Percentiles rank a stretch among this genome's conserved stretches.
Conservation (phyloP, 352 stramenopile species). For the Phytophthora kernoviae region DNA sequence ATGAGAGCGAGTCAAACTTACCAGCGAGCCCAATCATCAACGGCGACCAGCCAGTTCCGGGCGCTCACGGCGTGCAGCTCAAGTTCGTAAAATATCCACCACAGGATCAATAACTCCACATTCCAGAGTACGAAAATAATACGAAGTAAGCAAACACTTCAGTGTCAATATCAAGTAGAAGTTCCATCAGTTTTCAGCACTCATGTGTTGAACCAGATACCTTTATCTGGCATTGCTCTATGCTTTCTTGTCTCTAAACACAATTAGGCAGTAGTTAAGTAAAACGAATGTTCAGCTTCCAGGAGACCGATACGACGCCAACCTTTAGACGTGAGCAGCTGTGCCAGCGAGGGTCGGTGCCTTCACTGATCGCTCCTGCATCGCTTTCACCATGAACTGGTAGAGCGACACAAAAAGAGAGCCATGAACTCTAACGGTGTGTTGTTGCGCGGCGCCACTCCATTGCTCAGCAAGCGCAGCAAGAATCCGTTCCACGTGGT, state of each 20-base stretch:
- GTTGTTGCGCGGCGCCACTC: conserved; percentile 70
- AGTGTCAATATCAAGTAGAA: background rate
- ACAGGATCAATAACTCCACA: conserved; percentile 21
- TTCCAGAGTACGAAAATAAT: conserved; percentile 22
- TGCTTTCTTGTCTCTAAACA: too few species aligned
- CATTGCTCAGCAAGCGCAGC: conserved; percentile 60
- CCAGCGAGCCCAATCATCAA: conserved; percentile 23
- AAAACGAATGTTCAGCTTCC: background rate
- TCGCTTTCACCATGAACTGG: conserved; percentile 29
- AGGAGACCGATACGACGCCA: background rate
- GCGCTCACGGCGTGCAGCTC: conserved; percentile 25
- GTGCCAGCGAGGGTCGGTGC: conserved; percentile 10
- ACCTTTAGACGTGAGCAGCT: conserved; percentile 24
- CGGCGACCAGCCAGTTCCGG: conserved; percentile 20
- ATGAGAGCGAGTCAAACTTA: background rate
- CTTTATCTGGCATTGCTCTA: too few species aligned
- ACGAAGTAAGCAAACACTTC: too few species aligned
- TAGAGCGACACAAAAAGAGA: conserved; percentile 45
- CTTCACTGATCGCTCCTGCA: conserved; percentile 29
- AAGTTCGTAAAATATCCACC: conserved; percentile 32
- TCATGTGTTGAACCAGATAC: background rate
- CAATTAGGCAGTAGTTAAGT: background rate
- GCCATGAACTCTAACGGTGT: conserved; percentile 60
- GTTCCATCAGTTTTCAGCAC: background rate
- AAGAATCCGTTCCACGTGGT: conserved; percentile 58